A percentile compares a stretch with the other conserved stretches of the same genome.
Conservation (phyloP, 1,284 basidiomycete genomes). For the Ustilago esculenta region DNA sequence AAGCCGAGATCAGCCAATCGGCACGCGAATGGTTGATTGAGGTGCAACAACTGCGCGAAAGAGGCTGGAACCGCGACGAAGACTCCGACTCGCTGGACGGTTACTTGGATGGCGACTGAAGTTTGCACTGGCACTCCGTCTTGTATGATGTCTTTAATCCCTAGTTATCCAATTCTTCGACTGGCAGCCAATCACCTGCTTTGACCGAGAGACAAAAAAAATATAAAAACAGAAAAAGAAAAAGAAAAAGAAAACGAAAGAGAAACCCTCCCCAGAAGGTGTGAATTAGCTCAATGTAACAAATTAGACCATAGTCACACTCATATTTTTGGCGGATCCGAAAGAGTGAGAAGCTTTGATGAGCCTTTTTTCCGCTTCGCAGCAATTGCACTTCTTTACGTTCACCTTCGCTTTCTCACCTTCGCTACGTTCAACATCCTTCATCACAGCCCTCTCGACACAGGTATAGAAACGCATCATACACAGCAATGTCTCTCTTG, state of each 20-base stretch:
- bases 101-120: slow-evolving; percentile 9
- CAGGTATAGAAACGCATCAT: neutral
- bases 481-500: slow-evolving; percentile 6
- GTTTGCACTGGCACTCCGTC: too few species aligned
- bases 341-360: slow-evolving; percentile 4
- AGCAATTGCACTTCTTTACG: neutral
- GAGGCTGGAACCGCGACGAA: slow-evolving; percentile 17
- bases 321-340: slow-evolving; percentile 7
- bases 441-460: neutral
- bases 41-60: slow-evolving; percentile 18
- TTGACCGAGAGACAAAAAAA: too few species aligned
- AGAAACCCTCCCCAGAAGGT: too few species aligned
- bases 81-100: slow-evolving; percentile 6
- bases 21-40: slow-evolving; percentile 36
- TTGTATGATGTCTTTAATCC: too few species aligned
- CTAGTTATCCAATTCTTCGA: too few species aligned
- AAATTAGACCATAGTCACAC: too few species aligned
- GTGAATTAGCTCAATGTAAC: neutral
- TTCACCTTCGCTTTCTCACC: neutral
- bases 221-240: too few species aligned
- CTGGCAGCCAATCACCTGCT: too few species aligned
- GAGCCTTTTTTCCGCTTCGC: slow-evolving; percentile 8
- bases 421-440: too few species aligned
- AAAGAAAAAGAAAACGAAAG: too few species aligned
- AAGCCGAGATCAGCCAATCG: slow-evolving; percentile 13